Percentiles rank a stretch among this genome's conserved stretches.
phyloP scores from a whole-genome alignment of 23 red algal genomes.

The Gracilariopsis chorda region DNA sequence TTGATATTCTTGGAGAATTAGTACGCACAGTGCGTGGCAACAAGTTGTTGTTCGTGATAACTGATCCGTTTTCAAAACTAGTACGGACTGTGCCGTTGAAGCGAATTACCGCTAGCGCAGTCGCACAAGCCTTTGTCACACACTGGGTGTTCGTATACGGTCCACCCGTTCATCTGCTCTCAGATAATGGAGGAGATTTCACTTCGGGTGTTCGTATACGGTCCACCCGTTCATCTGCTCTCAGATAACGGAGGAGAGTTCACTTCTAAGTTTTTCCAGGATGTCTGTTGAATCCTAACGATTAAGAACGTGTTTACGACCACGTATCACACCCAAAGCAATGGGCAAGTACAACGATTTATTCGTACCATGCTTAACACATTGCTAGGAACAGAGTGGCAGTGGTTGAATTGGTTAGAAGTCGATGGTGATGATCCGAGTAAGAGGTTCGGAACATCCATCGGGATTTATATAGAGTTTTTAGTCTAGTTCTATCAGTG shows the following conservation, averaged over 20 bases:
- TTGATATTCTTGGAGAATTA: conserved; percentile 8
- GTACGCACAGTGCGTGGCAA: neutral
- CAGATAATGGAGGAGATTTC: conserved; percentile 20
- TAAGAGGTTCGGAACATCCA: too few species aligned
- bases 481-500: too few species aligned
- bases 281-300: neutral
- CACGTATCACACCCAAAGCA: neutral
- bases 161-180: neutral
- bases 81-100: too few species aligned
- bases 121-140: neutral
- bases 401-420: too few species aligned
- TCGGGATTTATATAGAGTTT: too few species aligned
- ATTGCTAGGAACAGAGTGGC: too few species aligned
- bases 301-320: neutral
- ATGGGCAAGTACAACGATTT: conserved; percentile 24
- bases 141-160: conserved; percentile 30
- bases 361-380: neutral
- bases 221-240: too few species aligned
- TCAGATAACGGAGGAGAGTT: too few species aligned
- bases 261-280: conserved; percentile 19
- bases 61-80: conserved; percentile 13
- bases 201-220: too few species aligned
- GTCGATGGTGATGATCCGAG: too few species aligned
- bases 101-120: too few species aligned
- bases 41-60: conserved; percentile 11